Evolutionary conservation across 2,329 filamentous ascomycete species (phyloP).

Genomic region (Epichloe aotearoae): DNA sequence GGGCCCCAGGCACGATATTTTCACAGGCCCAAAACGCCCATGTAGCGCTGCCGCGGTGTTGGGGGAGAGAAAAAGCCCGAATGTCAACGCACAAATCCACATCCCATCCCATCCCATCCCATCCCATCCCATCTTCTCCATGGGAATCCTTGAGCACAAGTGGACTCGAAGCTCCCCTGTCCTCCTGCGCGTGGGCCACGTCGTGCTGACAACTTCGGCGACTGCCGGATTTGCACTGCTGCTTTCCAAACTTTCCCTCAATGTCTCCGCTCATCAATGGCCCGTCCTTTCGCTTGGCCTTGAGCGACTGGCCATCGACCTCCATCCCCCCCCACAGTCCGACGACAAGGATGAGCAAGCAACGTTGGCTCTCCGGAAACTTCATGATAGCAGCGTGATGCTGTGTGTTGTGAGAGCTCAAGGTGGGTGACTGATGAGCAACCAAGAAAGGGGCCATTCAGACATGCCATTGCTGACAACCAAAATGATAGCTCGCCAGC

Average conservation of each 20-base stretch:
- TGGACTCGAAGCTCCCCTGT: no score
- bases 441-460: background rate
- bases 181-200: background rate
- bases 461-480: background rate
- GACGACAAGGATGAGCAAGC: background rate
- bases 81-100: no score
- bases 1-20: no score
- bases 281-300: background rate
- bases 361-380: background rate
- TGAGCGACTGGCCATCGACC: no score
- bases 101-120: no score
- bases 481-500: background rate
- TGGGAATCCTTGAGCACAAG: no score
- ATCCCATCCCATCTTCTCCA: no score
- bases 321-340: background rate
- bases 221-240: conserved; percentile 1
- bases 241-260: background rate
- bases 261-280: background rate
- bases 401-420: background rate
- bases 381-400: background rate
- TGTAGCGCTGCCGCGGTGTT: no score
- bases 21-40: no score
- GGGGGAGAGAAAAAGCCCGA: no score
- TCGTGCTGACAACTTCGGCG: conserved; percentile 1
- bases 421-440: background rate